Evolutionary conservation across 345 rosid species (phyloP).

Genomic region (Hibiscus syriacus): DNA sequence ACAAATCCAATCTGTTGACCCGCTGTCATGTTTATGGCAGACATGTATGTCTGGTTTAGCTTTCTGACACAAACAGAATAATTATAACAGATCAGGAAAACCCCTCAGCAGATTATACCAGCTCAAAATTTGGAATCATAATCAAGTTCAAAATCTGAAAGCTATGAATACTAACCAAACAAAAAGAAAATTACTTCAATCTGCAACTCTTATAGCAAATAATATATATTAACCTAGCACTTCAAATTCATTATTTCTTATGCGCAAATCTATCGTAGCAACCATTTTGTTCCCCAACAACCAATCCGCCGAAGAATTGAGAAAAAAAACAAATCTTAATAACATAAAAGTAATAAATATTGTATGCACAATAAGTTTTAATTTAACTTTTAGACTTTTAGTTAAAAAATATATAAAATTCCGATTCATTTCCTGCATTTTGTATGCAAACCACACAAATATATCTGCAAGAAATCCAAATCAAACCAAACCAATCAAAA

Average conservation of each 20-base stretch:
- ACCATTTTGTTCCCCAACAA: too few relatives aligned
- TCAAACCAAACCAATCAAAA: not conserved
- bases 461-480: conserved; percentile 1
- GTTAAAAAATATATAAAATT: not conserved
- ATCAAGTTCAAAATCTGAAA: not conserved
- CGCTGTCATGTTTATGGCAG: conserved; percentile 32
- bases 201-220: not conserved
- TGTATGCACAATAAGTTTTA: not conserved
- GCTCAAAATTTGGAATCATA: not conserved
- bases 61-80: conserved; percentile 1
- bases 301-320: not conserved
- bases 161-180: not conserved
- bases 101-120: not conserved
- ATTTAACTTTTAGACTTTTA: not conserved
- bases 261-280: not conserved
- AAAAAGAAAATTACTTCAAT: not conserved
- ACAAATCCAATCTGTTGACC: conserved; percentile 28
- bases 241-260: not conserved
- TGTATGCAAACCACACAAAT: too few relatives aligned
- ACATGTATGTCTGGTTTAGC: conserved; percentile 26
- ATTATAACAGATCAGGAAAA: not conserved
- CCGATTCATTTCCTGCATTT: conserved; percentile 8
- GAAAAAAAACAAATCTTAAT: not conserved
- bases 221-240: not conserved
- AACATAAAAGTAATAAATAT: not conserved